Percentiles rank a stretch among this genome's conserved stretches.
phyloP scores from a whole-genome alignment of 2,329 filamentous ascomycete genomes.

The Drechslerella coelobrocha region DNA sequence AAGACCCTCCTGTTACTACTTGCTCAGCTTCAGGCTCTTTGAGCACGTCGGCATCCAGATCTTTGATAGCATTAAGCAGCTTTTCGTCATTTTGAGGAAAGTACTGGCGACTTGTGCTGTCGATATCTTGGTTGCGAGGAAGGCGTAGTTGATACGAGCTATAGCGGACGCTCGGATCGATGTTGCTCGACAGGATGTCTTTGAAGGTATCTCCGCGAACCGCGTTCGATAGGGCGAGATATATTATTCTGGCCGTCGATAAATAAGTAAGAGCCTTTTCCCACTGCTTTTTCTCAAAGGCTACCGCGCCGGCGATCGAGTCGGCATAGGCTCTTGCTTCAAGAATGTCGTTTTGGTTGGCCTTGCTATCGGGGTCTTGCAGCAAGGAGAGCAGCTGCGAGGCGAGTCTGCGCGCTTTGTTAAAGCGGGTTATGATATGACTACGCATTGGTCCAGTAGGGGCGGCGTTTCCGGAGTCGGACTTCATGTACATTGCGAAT shows the following conservation, averaged over 20 bases:
- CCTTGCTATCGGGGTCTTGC: slow-evolving; percentile 69
- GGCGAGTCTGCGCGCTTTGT: slow-evolving; percentile 77
- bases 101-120: slow-evolving; percentile 76
- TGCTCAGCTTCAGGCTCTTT: slow-evolving; percentile 63
- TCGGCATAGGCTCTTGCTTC: slow-evolving; percentile 85
- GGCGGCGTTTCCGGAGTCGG: slow-evolving; percentile 74
- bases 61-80: slow-evolving; percentile 72
- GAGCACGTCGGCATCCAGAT: slow-evolving; percentile 72
- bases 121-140: slow-evolving; percentile 81
- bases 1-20: slow-evolving; percentile 64
- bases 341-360: slow-evolving; percentile 73
- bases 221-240: slow-evolving; percentile 73
- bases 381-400: slow-evolving; percentile 73
- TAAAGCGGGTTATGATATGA: slow-evolving; percentile 85
- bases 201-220: slow-evolving; percentile 79
- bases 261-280: slow-evolving; percentile 76
- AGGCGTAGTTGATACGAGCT: slow-evolving; percentile 91
- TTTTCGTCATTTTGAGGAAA: slow-evolving; percentile 69
- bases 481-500: slow-evolving; percentile 93
- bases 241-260: slow-evolving; percentile 79
- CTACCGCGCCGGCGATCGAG: slow-evolving; percentile 75
- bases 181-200: slow-evolving; percentile 81
- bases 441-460: slow-evolving; percentile 80
- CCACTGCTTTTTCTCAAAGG: slow-evolving; percentile 91
- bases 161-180: slow-evolving; percentile 92